A percentile compares a stretch with the other conserved stretches of the same genome.
Evolutionary conservation across 2,329 filamentous ascomycete genomes (phyloP).

Genomic region (Colletotrichum chlorophyti): DNA sequence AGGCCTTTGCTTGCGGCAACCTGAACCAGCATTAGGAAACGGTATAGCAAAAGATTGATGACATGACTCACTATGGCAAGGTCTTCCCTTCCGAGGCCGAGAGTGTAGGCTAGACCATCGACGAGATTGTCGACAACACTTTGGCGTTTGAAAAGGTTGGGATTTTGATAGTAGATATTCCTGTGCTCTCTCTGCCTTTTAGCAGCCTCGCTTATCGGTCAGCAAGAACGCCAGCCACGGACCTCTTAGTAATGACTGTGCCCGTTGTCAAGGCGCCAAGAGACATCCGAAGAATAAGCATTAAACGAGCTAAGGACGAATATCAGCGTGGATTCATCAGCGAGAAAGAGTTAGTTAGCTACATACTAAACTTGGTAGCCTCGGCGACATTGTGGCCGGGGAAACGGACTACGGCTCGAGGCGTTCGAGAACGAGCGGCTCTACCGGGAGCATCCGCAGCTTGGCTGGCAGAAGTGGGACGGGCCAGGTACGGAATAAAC

Average conservation of each 20-base stretch:
- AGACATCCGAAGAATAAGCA: slow-evolving; percentile 65
- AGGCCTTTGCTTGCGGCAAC: slow-evolving; percentile 78
- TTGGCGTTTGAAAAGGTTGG: slow-evolving; percentile 74
- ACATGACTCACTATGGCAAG: slow-evolving; percentile 74
- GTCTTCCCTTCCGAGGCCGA: slow-evolving; percentile 67
- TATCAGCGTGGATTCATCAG: background rate
- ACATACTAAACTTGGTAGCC: slow-evolving; percentile 58
- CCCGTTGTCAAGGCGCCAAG: slow-evolving; percentile 65
- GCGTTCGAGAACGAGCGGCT: background rate
- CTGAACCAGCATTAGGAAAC: slow-evolving; percentile 44
- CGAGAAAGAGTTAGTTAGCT: background rate
- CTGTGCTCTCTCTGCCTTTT: slow-evolving; percentile 49
- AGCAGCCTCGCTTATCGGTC: background rate
- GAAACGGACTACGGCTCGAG: slow-evolving; percentile 42
- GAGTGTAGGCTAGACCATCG: slow-evolving; percentile 75
- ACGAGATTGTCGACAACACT: slow-evolving; percentile 73
- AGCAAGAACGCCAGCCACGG: slow-evolving; percentile 4
- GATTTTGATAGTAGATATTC: slow-evolving; percentile 81
- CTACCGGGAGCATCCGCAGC: slow-evolving; percentile 11
- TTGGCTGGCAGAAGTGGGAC: slow-evolving; percentile 28
- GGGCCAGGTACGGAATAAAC: slow-evolving; percentile 53
- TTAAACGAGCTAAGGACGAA: slow-evolving; percentile 53
- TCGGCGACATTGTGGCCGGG: slow-evolving; percentile 56
- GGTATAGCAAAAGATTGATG: background rate
- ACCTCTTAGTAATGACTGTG: slow-evolving; percentile 68